Percentiles rank a stretch among this genome's conserved stretches.
Evolutionary conservation across 148 eudicot genomes (phyloP).

Genomic region (Silene uniflora): DNA sequence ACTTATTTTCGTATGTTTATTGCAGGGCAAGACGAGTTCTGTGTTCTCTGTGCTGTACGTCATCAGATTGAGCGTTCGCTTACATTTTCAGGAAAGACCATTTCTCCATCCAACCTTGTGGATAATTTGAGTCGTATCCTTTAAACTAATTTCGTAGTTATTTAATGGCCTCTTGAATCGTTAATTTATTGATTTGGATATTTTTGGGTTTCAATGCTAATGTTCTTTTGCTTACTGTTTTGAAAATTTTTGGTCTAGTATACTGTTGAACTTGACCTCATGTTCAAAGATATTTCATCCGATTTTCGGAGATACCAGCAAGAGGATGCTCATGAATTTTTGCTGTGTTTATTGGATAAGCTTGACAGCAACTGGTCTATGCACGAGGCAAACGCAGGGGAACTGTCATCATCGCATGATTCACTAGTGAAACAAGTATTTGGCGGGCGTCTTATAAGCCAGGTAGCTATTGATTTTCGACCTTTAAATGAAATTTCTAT

Average conservation of each 20-base stretch:
- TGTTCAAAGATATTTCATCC: conserved; percentile 60
- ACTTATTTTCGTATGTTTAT: neutral
- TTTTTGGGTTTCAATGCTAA: neutral
- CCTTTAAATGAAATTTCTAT: neutral
- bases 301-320: conserved; percentile 66
- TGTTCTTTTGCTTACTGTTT: neutral
- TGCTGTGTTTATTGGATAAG: conserved; percentile 74
- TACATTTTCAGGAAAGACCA: conserved; percentile 22
- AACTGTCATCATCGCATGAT: conserved; percentile 21
- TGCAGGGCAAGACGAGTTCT: conserved; percentile 56
- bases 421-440: conserved; percentile 70
- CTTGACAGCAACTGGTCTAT: conserved; percentile 54
- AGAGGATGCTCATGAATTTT: conserved; percentile 95
- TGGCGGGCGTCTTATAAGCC: conserved; percentile 88
- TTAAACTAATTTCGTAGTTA: neutral
- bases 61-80: conserved; percentile 46
- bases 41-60: conserved; percentile 59
- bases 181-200: neutral
- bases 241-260: neutral
- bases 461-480: conserved; percentile 39
- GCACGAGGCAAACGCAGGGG: conserved; percentile 21
- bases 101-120: conserved; percentile 50
- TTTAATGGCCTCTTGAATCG: neutral
- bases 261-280: conserved; percentile 60
- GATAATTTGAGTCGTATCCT: conserved; percentile 81